A percentile compares a stretch with the other conserved stretches of the same genome.
Conservation (phyloP, 441 rosid genomes). For the Aleurites moluccanus region DNA sequence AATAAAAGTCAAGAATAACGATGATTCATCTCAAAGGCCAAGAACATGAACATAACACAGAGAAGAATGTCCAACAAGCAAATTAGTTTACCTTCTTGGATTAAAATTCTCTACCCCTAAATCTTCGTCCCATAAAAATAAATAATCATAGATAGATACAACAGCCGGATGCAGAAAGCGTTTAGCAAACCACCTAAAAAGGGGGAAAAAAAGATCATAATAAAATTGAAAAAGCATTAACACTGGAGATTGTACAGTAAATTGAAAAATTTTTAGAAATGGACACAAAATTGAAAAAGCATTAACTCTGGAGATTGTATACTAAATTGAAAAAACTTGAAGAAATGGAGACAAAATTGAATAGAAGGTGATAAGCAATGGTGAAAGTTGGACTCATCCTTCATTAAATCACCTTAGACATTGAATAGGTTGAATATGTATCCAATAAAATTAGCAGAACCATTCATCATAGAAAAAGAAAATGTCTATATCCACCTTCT, state of each 20-base stretch:
- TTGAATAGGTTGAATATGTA: constrained; percentile 12
- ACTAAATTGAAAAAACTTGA: no score
- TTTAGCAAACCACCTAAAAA: constrained; percentile 95
- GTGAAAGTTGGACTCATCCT: not conserved
- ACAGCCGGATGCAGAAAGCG: constrained; percentile 94
- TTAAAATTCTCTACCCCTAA: constrained; percentile 75
- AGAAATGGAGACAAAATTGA: no score
- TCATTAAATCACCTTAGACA: not conserved
- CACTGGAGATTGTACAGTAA: not conserved
- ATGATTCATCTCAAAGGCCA: not conserved
- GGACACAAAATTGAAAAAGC: not conserved
- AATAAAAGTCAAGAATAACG: not conserved
- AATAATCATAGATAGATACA: constrained; percentile 74
- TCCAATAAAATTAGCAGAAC: not conserved
- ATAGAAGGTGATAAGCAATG: not conserved
- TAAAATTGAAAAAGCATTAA: not conserved
- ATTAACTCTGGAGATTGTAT: no score
- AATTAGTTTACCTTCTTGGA: constrained; percentile 60
- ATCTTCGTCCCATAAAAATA: constrained; percentile 98
- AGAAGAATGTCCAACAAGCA: constrained; percentile 3
- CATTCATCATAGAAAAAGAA: not conserved
- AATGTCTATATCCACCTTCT: not conserved
- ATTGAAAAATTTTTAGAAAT: not conserved
- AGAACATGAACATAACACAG: not conserved
- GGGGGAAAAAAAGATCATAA: not conserved